phyloP scores from a whole-genome alignment of 768 basidiomycete species.

The Kockovaella imperatae region DNA sequence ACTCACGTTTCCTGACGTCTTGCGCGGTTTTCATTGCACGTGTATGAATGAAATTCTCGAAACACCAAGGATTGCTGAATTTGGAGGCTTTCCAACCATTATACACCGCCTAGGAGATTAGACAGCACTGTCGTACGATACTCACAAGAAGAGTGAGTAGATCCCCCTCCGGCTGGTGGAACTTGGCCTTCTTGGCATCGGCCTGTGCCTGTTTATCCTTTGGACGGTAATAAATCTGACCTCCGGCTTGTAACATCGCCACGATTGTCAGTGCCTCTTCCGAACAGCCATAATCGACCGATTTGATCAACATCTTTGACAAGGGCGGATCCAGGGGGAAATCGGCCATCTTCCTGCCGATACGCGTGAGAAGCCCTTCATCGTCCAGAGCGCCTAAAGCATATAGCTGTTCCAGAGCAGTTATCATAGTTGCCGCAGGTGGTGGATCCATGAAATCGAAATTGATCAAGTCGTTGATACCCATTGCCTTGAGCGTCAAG shows the following conservation, averaged over 20 bases:
- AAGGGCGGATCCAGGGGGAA: conserved; percentile 95
- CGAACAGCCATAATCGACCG: conserved; percentile 93
- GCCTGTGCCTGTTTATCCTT: conserved; percentile 99
- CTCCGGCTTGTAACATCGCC: conserved; percentile 91
- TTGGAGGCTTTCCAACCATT: conserved; percentile 97
- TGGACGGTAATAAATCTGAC: conserved; percentile 91
- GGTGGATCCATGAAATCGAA: conserved; percentile 99
- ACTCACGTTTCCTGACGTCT: conserved; percentile 77
- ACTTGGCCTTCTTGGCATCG: conserved; percentile 98
- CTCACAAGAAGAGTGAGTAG: conserved; percentile 50
- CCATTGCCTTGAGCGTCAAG: conserved; percentile 95
- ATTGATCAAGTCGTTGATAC: conserved; percentile 90
- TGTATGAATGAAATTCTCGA: conserved; percentile 97
- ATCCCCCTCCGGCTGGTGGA: conserved; percentile 95
- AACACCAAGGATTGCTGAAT: conserved; percentile 98
- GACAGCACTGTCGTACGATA: conserved; percentile 8
- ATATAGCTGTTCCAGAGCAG: conserved; percentile 87
- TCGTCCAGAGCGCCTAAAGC: conserved; percentile 94
- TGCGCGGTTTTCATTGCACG: conserved; percentile 94
- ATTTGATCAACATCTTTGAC: conserved; percentile 97
- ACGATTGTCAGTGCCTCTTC: conserved; percentile 96
- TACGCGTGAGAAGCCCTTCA: conserved; percentile 84
- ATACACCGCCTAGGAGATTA: conserved; percentile 67
- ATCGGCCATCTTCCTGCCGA: conserved; percentile 98
- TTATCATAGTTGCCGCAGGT: conserved; percentile 91